phyloP scores from a whole-genome alignment of 306 rosid species.

The Nissolia schottii region DNA sequence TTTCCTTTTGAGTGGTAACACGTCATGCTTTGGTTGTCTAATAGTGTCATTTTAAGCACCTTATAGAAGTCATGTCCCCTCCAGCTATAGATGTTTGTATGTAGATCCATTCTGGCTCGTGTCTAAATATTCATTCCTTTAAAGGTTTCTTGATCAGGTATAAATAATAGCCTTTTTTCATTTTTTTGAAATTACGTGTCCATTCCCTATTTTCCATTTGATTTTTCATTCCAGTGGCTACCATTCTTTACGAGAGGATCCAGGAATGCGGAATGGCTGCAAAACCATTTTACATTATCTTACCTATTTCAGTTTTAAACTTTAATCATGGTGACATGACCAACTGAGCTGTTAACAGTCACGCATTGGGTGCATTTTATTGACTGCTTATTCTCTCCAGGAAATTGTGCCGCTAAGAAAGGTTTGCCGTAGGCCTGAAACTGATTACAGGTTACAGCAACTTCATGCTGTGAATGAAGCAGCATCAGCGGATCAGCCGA shows the following conservation, averaged over 20 bases:
- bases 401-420: conserved; percentile 94
- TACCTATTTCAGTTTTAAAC: not conserved
- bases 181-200: not conserved
- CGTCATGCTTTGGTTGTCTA: not conserved
- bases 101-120: not conserved
- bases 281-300: not conserved
- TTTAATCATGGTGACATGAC: not conserved
- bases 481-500: conserved; percentile 55
- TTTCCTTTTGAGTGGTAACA: no score
- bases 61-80: not conserved
- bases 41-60: not conserved
- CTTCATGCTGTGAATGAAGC: conserved; percentile 76
- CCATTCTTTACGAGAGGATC: not conserved
- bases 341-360: not conserved
- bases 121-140: not conserved
- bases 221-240: not conserved
- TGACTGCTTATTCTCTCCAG: conserved; percentile 32
- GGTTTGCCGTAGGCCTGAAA: conserved; percentile 94
- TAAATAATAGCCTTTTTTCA: not conserved
- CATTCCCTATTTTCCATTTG: not conserved
- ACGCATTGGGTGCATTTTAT: not conserved
- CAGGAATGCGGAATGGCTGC: conserved; percentile 7
- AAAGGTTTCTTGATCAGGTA: not conserved
- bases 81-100: not conserved
- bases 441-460: conserved; percentile 87